Evolutionary conservation across 345 rosid species (phyloP), one percentile per base, ranked within the genome.

Genomic region (Draba incana): DNA sequence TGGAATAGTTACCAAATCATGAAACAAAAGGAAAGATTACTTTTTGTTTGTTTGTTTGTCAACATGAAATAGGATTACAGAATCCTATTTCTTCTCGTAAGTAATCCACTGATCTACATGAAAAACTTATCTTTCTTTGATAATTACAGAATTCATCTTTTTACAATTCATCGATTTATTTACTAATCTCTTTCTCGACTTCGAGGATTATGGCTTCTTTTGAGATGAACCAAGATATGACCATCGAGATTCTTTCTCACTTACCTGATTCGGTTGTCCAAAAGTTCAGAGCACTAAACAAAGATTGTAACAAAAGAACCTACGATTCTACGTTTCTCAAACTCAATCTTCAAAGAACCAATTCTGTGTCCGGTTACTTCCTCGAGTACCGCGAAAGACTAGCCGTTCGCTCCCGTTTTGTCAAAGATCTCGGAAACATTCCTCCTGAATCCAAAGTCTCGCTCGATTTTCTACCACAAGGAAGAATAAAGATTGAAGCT

Each of bases 251-350:
- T 30, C 25, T 70, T 25, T 60, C 74, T 39, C 51, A 25, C 20
- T 30, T 8, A 28, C 53, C 67, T 1, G 14, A 31, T 42, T 51
- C 52, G 9, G 11, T 30, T 6, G 5, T 60, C 47, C 35, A 6
- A 50, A 70, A 60, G 12, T 9, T 23, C 11, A 70, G 60, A 35
- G 3, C 31, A 16, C 39, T 59, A 23, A 60, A 57, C 56, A 68
- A 57, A 33, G 56, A 56, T 11, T 27, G 25, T 27, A 50, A 50
- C 33, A n/a, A 60, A 20, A 59, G 43, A 49, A 69, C 43, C 5
- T 50, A 50, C 51, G 20, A 31, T 20, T 49, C 66, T 49, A 41
- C 35, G 24, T 69, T 69, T 39, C 24, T 60, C 43, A 59, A 69
- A 6, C 45, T 48, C 31, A 31, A 35, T 31, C 11, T 48, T 12